These are phyloP conservation scores for Podaxis sp. DNA, from an alignment of 768 basidiomycete species.

Conservation along the genomic window DNA sequence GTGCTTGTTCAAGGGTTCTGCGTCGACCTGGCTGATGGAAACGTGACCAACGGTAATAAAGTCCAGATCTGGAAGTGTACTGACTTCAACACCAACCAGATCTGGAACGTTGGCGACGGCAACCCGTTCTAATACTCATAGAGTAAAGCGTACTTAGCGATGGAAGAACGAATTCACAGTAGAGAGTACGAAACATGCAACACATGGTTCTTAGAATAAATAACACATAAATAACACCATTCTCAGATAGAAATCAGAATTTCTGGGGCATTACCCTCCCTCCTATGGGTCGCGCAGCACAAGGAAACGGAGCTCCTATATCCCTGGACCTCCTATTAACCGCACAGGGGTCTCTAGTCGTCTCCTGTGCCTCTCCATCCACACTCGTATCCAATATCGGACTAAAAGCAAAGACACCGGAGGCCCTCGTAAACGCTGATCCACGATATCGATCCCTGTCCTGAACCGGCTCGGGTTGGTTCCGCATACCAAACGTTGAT, in stretches of 20 bases:
- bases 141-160: too few species aligned
- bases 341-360: background rate
- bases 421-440: background rate
- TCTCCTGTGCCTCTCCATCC: background rate
- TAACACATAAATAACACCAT: background rate
- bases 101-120: constrained; percentile 14
- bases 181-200: background rate
- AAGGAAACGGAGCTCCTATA: background rate
- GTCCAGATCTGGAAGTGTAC: constrained; percentile 24
- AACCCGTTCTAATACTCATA: too few species aligned
- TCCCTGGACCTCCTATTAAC: background rate
- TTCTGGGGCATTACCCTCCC: background rate
- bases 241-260: constrained; percentile 1
- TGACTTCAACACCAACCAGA: constrained; percentile 19
- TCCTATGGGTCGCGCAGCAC: background rate
- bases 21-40: constrained; percentile 21
- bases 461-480: background rate
- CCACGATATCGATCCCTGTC: background rate
- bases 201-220: background rate
- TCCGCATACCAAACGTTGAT: background rate
- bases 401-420: background rate
- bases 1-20: constrained; percentile 15
- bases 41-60: constrained; percentile 18
- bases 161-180: background rate
- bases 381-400: background rate